Conservation (phyloP, 2,329 filamentous ascomycete species). For the Fonsecaea erecta region DNA sequence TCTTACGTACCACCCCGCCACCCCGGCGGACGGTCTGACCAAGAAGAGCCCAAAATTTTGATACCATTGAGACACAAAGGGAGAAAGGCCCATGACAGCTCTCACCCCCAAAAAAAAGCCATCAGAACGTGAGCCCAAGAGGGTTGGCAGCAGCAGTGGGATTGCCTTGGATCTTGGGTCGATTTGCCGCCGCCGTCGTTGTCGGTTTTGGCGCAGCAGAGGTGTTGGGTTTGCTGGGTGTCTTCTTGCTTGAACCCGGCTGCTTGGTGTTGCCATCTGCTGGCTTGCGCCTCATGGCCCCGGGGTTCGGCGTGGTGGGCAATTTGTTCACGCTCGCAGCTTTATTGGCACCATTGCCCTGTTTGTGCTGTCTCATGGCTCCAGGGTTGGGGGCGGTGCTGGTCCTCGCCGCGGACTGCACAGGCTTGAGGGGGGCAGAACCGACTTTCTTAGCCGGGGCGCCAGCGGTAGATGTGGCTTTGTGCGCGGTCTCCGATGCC, state of each 20-base stretch:
- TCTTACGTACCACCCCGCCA: background rate
- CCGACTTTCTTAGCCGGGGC: constrained; percentile 22
- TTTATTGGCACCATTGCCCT: constrained; percentile 8
- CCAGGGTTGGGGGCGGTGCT: constrained; percentile 26
- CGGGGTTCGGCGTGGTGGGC: constrained; percentile 28
- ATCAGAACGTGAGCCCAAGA: constrained; percentile 27
- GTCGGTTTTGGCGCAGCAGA: constrained; percentile 7
- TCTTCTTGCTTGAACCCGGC: constrained; percentile 18
- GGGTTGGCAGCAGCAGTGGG: constrained; percentile 31
- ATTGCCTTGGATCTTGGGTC: constrained; percentile 20
- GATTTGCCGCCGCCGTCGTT: constrained; percentile 15
- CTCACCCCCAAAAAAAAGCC: background rate
- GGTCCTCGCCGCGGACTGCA: constrained; percentile 9
- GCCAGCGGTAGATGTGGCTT: constrained; percentile 14
- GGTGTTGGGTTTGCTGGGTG: background rate
- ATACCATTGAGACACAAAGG: background rate
- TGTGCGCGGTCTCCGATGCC: constrained; percentile 5
- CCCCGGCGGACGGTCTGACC: background rate
- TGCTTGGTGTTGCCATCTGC: constrained; percentile 24
- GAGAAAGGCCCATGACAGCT: constrained; percentile 7
- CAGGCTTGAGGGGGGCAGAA: constrained; percentile 18
- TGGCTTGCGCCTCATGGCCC: constrained; percentile 30
- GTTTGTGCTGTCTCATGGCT: constrained; percentile 18
- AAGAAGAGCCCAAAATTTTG: background rate
- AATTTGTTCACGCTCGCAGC: background rate